Percentiles rank a stretch among this genome's conserved stretches.
Conservation (phyloP, 768 basidiomycete genomes). For the Pleurotus pulmonarius region DNA sequence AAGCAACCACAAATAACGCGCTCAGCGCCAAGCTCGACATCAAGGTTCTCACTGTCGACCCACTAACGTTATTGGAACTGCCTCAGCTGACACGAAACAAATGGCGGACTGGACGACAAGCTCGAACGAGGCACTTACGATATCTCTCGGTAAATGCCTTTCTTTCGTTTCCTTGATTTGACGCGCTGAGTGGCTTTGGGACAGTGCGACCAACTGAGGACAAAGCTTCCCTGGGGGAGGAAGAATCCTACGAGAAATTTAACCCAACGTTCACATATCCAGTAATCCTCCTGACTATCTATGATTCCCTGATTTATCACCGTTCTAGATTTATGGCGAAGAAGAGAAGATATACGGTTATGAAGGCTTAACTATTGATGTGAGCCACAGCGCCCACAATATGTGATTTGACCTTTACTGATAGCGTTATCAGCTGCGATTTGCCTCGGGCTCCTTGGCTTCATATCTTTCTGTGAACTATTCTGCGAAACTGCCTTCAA, state of each 20-base stretch:
- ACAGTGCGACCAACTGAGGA: conserved; percentile 75
- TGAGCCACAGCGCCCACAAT: conserved; percentile 33
- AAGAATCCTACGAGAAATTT: conserved; percentile 66
- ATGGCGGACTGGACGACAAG: conserved; percentile 75
- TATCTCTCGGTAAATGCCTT: conserved; percentile 63
- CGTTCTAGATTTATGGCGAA: conserved; percentile 82
- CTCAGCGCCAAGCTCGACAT: conserved; percentile 7
- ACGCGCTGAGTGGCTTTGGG: neutral
- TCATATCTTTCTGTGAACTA: conserved; percentile 72
- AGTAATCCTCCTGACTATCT: conserved; percentile 40
- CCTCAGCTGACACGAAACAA: neutral
- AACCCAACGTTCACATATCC: conserved; percentile 94
- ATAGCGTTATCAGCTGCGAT: conserved; percentile 54
- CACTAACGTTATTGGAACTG: neutral
- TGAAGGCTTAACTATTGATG: conserved; percentile 77
- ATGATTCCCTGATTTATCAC: neutral
- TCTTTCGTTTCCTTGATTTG: neutral
- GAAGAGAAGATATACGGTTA: conserved; percentile 97
- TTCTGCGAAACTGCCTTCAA: conserved; percentile 59
- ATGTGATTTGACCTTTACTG: neutral
- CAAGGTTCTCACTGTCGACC: conserved; percentile 7
- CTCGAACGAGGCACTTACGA: conserved; percentile 70
- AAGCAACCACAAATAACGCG: conserved; percentile 6
- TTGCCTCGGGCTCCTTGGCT: conserved; percentile 83
- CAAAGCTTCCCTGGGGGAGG: conserved; percentile 47